These are phyloP conservation scores for Delonix regia DNA, from an alignment of 306 rosid genomes.

Conservation along the genomic window DNA sequence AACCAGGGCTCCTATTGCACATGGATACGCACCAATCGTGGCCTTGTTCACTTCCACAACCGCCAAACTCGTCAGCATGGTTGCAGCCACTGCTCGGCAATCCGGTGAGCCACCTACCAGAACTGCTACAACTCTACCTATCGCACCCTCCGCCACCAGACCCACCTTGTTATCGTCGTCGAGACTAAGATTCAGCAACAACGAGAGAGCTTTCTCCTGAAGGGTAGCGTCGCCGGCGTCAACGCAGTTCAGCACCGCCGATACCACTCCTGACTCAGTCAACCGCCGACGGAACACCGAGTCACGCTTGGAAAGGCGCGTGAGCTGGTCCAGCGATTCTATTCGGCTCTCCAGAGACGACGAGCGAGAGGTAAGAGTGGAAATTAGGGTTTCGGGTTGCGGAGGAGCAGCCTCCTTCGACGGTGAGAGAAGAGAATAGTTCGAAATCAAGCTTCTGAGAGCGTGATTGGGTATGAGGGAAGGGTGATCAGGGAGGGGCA, in stretches of 20 bases:
- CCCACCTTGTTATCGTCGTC: slow-evolving; percentile 79
- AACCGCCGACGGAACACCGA: slow-evolving; percentile 52
- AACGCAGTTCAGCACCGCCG: slow-evolving; percentile 60
- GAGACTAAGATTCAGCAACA: slow-evolving; percentile 58
- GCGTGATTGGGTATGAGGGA: slow-evolving; percentile 83
- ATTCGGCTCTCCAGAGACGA: slow-evolving; percentile 55
- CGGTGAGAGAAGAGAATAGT: slow-evolving; percentile 44
- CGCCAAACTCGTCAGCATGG: slow-evolving; percentile 76
- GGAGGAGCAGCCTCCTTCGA: slow-evolving; percentile 34
- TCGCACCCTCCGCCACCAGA: slow-evolving; percentile 73
- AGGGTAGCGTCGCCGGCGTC: slow-evolving; percentile 44
- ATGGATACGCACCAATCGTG: slow-evolving; percentile 76
- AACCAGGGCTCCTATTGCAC: slow-evolving; percentile 62
- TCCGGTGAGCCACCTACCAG: slow-evolving; percentile 55
- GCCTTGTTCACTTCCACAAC: slow-evolving; percentile 84
- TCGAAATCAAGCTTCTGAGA: slow-evolving; percentile 77
- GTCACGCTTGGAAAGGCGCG: slow-evolving; percentile 57
- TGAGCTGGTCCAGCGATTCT: slow-evolving; percentile 61
- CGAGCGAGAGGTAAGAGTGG: slow-evolving; percentile 48
- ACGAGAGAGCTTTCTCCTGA: slow-evolving; percentile 57
- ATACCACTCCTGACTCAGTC: slow-evolving; percentile 63
- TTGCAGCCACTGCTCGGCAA: slow-evolving; percentile 82
- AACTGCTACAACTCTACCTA: slow-evolving; percentile 51
- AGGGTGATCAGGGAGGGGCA: slow-evolving; percentile 71
- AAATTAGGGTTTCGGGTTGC: slow-evolving; percentile 66